Conservation (phyloP, 2,329 filamentous ascomycete species). For the Cytospora chrysosperma region DNA sequence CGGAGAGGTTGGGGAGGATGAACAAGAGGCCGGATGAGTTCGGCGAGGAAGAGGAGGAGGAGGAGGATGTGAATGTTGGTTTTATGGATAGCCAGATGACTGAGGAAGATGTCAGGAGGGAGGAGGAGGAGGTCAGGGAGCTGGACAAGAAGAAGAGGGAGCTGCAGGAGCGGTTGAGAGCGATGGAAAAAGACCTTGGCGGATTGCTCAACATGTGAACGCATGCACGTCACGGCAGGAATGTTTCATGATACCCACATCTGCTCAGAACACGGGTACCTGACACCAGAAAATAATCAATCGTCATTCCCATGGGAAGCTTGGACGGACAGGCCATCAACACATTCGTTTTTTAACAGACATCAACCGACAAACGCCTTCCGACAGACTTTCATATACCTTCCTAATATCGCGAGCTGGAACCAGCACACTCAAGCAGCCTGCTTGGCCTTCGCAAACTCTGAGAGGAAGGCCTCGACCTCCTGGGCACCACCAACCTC, state of each 20-base stretch:
- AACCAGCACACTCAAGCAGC: conserved; percentile 24
- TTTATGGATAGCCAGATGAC: conserved; percentile 50
- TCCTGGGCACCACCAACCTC: conserved; percentile 73
- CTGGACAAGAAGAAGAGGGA: conserved; percentile 57
- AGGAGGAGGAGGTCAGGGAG: conserved; percentile 65
- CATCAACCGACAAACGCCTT: too few relatives aligned
- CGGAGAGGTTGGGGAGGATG: conserved; percentile 69
- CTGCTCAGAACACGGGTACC: not conserved
- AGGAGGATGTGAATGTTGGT: conserved; percentile 41
- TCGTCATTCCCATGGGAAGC: not conserved
- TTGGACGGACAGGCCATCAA: not conserved
- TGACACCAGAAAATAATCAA: not conserved
- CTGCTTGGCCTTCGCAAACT: conserved; percentile 56
- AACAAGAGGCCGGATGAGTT: conserved; percentile 62
- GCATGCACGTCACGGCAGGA: not conserved
- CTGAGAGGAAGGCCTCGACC: conserved; percentile 61
- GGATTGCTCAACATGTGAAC: conserved; percentile 54
- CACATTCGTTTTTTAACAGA: too few relatives aligned
- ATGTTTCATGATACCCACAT: conserved; percentile 21
- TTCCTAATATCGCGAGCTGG: not conserved
- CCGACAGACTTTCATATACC: not conserved
- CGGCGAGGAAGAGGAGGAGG: conserved; percentile 52
- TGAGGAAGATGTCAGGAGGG: conserved; percentile 65
- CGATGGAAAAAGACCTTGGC: conserved; percentile 57
- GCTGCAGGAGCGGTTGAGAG: conserved; percentile 50